Conservation (phyloP, 202 grass and related monocot species). For the Brachypodium distachyon region DNA sequence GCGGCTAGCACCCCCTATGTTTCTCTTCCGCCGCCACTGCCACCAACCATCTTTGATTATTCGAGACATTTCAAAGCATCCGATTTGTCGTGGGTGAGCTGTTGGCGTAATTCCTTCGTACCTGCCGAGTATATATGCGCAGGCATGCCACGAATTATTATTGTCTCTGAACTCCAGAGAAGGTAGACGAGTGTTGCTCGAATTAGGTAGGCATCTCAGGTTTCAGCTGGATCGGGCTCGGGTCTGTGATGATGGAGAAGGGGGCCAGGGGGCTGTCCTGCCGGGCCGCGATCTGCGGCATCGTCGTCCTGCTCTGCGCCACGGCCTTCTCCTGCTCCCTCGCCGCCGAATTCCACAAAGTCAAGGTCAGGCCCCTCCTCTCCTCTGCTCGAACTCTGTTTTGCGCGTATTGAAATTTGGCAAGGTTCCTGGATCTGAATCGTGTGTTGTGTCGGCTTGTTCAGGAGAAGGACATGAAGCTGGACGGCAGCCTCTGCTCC, state of each 20-base stretch:
- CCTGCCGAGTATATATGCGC: background rate
- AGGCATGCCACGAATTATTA: background rate
- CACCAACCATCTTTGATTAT: conserved; percentile 16
- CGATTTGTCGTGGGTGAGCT: background rate
- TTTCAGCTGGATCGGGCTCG: background rate
- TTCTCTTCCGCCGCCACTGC: background rate
- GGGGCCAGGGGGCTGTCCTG: conserved; percentile 7
- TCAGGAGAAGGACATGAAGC: conserved; percentile 67
- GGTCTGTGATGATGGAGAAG: conserved; percentile 25
- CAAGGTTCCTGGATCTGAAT: conserved; percentile 25
- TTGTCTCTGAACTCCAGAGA: background rate
- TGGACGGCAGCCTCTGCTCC: conserved; percentile 90
- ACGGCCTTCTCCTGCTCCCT: conserved; percentile 75
- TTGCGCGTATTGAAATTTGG: background rate
- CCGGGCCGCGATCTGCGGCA: conserved; percentile 32
- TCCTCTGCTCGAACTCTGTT: background rate
- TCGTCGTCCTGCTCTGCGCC: conserved; percentile 43
- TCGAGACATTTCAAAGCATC: background rate
- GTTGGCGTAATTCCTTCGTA: conserved; percentile 6
- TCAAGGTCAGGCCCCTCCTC: conserved; percentile 34
- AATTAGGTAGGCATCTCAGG: background rate
- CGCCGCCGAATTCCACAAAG: conserved; percentile 76
- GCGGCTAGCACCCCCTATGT: no score
- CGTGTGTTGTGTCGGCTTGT: background rate
- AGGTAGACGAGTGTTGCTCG: background rate